Base-by-base conservation (phyloP, 106 monocot species). In the Alisma plantagoaquatica region DNA sequence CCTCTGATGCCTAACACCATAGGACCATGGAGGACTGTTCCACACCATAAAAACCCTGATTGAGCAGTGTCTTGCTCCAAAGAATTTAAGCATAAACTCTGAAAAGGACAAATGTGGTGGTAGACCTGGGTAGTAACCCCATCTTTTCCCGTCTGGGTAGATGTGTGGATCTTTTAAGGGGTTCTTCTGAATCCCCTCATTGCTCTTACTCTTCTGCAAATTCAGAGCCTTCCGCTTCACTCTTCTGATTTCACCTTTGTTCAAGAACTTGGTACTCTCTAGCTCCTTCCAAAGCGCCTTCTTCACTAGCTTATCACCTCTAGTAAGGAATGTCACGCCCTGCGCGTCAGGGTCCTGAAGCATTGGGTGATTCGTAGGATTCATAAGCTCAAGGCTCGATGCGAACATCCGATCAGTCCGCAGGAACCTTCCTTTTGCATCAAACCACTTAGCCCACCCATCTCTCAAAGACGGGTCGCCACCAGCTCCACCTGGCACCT, bases 41-140 rank as follows among this genome's bases (percentile, higher is more conserved):
- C 96, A 98, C 33, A 82, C 76, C 89, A 89, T 98, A 33, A 98
- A 98, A 50, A 98, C 81, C 68, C 69, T 78, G 23, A 85, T 15
- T 1, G 56, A 32, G 46, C 96, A 98, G 10, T 27, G 42, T 18
- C 43, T 29, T 4, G 24, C 27, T 9, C 38, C 70, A 2, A 89
- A 54, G 57, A 98, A 98, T 53, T 50, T 59, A 7, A 74, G 65
- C 72, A 98, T 67, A 59, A 98, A 89, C 33, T 76, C 76, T 5
- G 73, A 66, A 57, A 98, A 98, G 2, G 61, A 44, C 15, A 79
- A 32, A 51, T 70, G 30, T 20, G 62, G 58, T 11, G 76, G 73
- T 16, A 96, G 25, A n/a, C 96, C 96, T 0, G 75, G 84, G 51
- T 73, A 89, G 56, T 75, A 81, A 25, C 89, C 88, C 96, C 96